Evolutionary conservation across 2,329 filamentous ascomycete species (phyloP).

Genomic region (Leptographium lundbergii): DNA sequence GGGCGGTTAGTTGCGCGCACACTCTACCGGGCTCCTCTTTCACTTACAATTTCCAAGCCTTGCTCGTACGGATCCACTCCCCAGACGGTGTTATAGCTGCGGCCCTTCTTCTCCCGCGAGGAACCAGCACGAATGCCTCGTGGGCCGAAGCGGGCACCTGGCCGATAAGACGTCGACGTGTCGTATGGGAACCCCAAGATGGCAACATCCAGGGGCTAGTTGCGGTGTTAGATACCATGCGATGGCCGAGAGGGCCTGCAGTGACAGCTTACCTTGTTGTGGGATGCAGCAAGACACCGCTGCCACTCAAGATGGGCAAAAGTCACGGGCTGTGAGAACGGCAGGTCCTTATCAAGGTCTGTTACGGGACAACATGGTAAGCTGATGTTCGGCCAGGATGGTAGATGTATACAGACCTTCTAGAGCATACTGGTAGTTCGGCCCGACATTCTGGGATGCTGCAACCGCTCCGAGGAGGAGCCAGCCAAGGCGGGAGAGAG

Average conservation of each 20-base stretch:
- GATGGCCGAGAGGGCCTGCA: too few species aligned
- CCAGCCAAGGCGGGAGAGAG: not conserved
- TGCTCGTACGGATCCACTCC: slow-evolving; percentile 9
- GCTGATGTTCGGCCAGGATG: not conserved
- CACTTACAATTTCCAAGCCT: slow-evolving; percentile 1
- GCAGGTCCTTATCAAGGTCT: slow-evolving; percentile 9
- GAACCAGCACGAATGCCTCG: slow-evolving; percentile 10
- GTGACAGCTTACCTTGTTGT: not conserved
- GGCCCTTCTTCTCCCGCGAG: slow-evolving; percentile 9
- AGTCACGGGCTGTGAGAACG: slow-evolving; percentile 9
- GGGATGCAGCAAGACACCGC: slow-evolving; percentile 5
- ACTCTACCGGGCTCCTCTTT: not conserved
- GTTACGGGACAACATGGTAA: not conserved
- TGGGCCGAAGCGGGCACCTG: slow-evolving; percentile 11
- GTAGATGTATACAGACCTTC: not conserved
- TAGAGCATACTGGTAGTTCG: slow-evolving; percentile 1
- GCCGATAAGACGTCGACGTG: slow-evolving; percentile 11
- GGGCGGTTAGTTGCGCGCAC: not conserved
- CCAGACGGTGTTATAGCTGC: slow-evolving; percentile 10
- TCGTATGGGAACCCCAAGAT: slow-evolving; percentile 12
- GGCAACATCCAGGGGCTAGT: slow-evolving; percentile 8
- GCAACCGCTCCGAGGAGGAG: not conserved
- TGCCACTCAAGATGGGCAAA: slow-evolving; percentile 11
- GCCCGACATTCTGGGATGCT: not conserved
- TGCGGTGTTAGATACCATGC: not conserved